Base-by-base conservation (phyloP, 2,329 filamentous ascomycete species). In the Fusarium mexicanum region DNA sequence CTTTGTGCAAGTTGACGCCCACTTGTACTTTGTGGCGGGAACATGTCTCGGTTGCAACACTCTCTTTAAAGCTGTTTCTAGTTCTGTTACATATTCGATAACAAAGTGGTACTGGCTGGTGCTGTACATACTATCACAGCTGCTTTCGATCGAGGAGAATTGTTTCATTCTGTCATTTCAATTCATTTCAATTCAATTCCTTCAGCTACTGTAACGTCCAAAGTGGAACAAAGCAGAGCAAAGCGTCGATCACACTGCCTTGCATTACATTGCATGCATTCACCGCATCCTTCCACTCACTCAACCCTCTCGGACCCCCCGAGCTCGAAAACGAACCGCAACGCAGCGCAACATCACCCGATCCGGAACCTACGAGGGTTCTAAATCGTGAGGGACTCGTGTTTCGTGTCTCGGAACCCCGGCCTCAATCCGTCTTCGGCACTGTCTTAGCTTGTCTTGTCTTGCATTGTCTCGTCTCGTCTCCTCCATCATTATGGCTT, bases 1-100 rank as follows among this genome's bases (percentile, higher is more conserved):
- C 67, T 47, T 46, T 57, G 48, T 40, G 54, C 59, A 44, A 57
- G 58, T 74, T 64, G 59, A 35, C 64, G 57, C 57, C 62, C 64
- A 71, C 68, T 50, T 53, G 33, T 37, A 54, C 20, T 43, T 35
- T 44, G 58, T 69, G 80, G 79, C 79, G 80, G 80, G 81, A 81
- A 81, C 80, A 84, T 85, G 84, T 84, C 82, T 85, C 80, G 77
- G 79, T 78, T 76, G 62, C 74, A 72, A 66, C 62, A 64, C 47
- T 57, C 26, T 64, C 47, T 77, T 53, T 76, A 65, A 78, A 78
- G 59, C 68, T 71, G 61, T 68, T 61, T 51, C 68, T 69, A 51
- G 67, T 59, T 41, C 48, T 63, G 44, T 61, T 62, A 46, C 48
- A 60, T 65, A 14, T 38, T 50, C 47, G 47, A 47, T 26, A 53